phyloP scores from a whole-genome alignment of 2,329 filamentous ascomycete species.

The Xylariales sp. region DNA sequence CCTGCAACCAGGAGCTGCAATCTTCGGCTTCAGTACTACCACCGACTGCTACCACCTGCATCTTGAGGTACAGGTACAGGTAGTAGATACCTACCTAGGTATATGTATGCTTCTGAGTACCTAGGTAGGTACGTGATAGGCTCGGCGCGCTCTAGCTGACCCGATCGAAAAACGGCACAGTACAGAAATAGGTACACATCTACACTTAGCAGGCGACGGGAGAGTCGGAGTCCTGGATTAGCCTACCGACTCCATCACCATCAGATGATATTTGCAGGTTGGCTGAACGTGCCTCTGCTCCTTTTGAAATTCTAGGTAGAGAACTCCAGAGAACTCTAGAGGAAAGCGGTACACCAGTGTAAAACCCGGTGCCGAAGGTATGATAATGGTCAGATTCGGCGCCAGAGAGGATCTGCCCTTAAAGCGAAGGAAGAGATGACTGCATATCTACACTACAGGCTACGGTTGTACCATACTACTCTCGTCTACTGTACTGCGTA shows the following conservation, averaged over 20 bases:
- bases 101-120: neutral
- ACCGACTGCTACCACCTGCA: neutral
- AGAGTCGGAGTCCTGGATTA: slow-evolving; percentile 20
- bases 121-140: slow-evolving; percentile 25
- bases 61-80: too few species aligned
- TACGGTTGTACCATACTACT: neutral
- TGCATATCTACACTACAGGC: neutral
- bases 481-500: neutral
- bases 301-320: neutral
- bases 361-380: neutral
- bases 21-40: neutral
- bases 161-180: slow-evolving; percentile 10
- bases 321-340: too few species aligned
- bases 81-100: too few species aligned
- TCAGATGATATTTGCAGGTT: slow-evolving; percentile 15
- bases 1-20: slow-evolving; percentile 14
- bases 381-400: slow-evolving; percentile 13
- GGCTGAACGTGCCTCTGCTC: slow-evolving; percentile 2
- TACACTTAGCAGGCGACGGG: neutral
- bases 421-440: neutral
- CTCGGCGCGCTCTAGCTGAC: slow-evolving; percentile 15
- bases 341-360: neutral
- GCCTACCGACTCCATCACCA: neutral
- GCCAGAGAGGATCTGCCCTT: neutral
- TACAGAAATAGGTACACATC: neutral